Conservation (phyloP, 1,284 basidiomycete species). For the Sporisorium sorghi region DNA sequence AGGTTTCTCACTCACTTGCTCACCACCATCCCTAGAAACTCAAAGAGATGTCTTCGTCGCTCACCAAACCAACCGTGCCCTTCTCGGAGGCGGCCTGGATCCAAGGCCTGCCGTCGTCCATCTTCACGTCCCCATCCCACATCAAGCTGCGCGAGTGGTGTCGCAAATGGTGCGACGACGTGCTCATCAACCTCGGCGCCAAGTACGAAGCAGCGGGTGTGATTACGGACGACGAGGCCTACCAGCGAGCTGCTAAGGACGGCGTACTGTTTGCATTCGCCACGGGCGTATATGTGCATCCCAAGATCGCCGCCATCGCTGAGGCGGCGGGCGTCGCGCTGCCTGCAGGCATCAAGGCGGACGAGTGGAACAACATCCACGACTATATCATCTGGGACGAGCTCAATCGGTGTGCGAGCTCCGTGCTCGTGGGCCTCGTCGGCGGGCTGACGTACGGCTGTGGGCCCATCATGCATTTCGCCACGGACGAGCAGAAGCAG, state of each 20-base stretch:
- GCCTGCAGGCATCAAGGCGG: conserved; percentile 49
- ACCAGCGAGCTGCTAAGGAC: conserved; percentile 55
- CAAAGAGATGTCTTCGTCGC: no score
- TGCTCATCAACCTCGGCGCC: conserved; percentile 41
- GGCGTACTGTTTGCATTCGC: conserved; percentile 59
- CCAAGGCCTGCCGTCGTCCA: conserved; percentile 50
- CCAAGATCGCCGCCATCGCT: conserved; percentile 53
- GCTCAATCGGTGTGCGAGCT: conserved; percentile 48
- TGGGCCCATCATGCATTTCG: conserved; percentile 61
- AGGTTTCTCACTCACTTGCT: no score
- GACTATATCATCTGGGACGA: conserved; percentile 63
- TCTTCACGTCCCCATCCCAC: conserved; percentile 49
- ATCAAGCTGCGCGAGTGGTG: conserved; percentile 49
- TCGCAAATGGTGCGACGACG: conserved; percentile 46
- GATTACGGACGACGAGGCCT: conserved; percentile 42
- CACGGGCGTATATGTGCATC: conserved; percentile 41
- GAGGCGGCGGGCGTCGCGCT: conserved; percentile 46
- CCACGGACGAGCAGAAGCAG: conserved; percentile 50
- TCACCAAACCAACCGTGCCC: conserved; percentile 49
- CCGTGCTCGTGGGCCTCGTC: conserved; percentile 45
- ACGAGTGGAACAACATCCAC: conserved; percentile 63
- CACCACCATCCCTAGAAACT: no score
- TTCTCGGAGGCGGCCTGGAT: conserved; percentile 57
- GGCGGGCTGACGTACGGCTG: conserved; percentile 44
- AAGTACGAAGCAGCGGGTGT: conserved; percentile 48